These are phyloP conservation scores for Helianthus tuberosus DNA, from an alignment of 129 eudicot species.

Conservation along the genomic window DNA sequence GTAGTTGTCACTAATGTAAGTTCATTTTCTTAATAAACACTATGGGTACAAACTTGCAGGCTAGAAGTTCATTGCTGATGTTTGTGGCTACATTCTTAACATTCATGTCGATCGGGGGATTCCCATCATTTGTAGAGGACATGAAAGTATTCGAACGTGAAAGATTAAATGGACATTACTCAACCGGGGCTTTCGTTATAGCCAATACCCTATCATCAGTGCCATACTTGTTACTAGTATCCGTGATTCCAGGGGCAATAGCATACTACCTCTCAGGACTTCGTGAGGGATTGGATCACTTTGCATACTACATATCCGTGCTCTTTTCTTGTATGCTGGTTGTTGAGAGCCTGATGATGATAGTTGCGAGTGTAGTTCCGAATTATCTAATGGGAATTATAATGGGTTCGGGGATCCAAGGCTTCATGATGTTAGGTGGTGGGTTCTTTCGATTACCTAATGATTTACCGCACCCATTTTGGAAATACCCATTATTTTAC, in stretches of 20 bases:
- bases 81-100: constrained; percentile 73
- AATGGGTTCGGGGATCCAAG: constrained; percentile 49
- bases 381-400: constrained; percentile 56
- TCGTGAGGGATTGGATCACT: constrained; percentile 36
- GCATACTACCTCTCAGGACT: constrained; percentile 47
- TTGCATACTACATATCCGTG: constrained; percentile 26
- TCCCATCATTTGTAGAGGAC: constrained; percentile 88
- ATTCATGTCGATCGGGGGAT: constrained; percentile 87
- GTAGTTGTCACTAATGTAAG: not conserved
- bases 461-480: constrained; percentile 39
- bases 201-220: constrained; percentile 49
- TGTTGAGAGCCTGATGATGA: constrained; percentile 61
- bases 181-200: constrained; percentile 35
- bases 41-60: constrained; percentile 38
- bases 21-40: not conserved
- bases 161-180: constrained; percentile 50
- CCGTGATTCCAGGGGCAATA: constrained; percentile 45
- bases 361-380: constrained; percentile 53
- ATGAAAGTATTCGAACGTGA: constrained; percentile 61
- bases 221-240: constrained; percentile 42
- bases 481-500: constrained; percentile 40
- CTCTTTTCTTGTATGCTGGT: constrained; percentile 40
- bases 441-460: constrained; percentile 43
- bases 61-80: constrained; percentile 71
- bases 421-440: constrained; percentile 36